Base-by-base conservation (phyloP, 441 rosid species). In the Rhodomyrtus psidioides region DNA sequence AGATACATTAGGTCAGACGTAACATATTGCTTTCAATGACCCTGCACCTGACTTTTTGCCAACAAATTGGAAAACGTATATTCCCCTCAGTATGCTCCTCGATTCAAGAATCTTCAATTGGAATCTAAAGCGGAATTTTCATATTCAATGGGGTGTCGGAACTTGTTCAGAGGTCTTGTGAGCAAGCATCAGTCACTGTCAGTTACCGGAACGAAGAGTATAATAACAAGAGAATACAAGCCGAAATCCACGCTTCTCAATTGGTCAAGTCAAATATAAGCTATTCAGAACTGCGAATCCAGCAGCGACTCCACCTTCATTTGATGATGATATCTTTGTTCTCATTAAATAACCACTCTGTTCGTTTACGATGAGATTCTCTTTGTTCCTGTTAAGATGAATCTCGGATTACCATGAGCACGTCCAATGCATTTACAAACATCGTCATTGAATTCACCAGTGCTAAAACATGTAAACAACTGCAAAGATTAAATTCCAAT, bases 231-330 rank as follows among this genome's bases (percentile, higher is more conserved):
- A 70, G 49, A 39, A 70, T 21, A 70, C n/a, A 21, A 39, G 51
- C 79, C 5, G 49, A 70, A 6, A 70, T 70, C 49, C 15, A 21
- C 3, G 84, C 26, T 7, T 24, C 49, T 39, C 16, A 39, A 70
- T 21, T 70, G n/a, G n/a, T 95, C 92, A 94, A 56, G 88, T 97
- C 91, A 98, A 89, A 88, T 95, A 96, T 83, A 96, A 84, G 87
- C 99, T 96, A 88, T 98, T 98, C 92, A 98, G 84, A 55, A 96
- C 99, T 5, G 97, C 98, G 85, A 91, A 96, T 89, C 99, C 99
- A 84, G 98, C 96, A 0, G 94, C 98, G 49, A 98, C 98, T 54
- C 99, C 99, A 21, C 99, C 99, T 95, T 98, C 99, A 84, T 95
- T 89, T 62, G 99, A 94, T n/a, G 99, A 95, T 4, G 98, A 92